These are phyloP conservation scores for Globisporangium iwayamae DNA, from an alignment of 352 stramenopile genomes.

Conservation along the genomic window DNA sequence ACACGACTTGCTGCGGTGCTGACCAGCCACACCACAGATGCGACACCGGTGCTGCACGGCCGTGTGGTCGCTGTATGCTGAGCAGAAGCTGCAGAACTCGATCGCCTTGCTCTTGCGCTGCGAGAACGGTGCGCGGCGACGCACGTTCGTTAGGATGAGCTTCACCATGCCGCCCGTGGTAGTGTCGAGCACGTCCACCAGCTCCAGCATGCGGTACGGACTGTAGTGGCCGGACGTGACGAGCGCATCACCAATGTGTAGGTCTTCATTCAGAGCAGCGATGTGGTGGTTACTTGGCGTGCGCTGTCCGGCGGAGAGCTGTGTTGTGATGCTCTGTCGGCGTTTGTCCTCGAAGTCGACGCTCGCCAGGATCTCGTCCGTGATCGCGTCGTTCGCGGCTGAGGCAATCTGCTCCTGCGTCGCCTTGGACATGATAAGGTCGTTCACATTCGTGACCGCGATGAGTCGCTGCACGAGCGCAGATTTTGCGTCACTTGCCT, in stretches of 20 bases:
- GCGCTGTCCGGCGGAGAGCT: constrained; percentile 4
- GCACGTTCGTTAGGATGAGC: constrained; percentile 66
- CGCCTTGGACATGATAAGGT: constrained; percentile 59
- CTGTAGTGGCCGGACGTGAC: constrained; percentile 28
- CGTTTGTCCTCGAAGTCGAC: constrained; percentile 57
- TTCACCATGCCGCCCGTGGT: constrained; percentile 76
- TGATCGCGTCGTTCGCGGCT: constrained; percentile 68
- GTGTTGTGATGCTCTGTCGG: constrained; percentile 25
- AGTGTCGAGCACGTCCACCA: constrained; percentile 74
- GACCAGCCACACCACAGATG: constrained; percentile 47
- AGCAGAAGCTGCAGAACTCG: constrained; percentile 70
- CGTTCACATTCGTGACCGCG: constrained; percentile 47
- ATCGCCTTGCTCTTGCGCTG: constrained; percentile 29
- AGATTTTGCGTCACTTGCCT: constrained; percentile 38
- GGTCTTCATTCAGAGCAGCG: background rate
- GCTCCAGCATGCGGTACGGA: constrained; percentile 64
- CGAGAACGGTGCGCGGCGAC: constrained; percentile 40
- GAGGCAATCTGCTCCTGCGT: constrained; percentile 68
- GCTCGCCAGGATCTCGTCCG: constrained; percentile 63
- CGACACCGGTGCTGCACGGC: constrained; percentile 61
- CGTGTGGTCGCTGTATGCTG: constrained; percentile 66
- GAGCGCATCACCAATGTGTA: background rate
- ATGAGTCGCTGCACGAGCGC: constrained; percentile 58
- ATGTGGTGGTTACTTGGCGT: constrained; percentile 6
- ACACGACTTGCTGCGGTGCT: constrained; percentile 63